Evolutionary conservation across 75 land plant genomes (phyloP), one percentile per base, ranked within the genome.

Genomic region (Pseudotsuga menziesii): DNA sequence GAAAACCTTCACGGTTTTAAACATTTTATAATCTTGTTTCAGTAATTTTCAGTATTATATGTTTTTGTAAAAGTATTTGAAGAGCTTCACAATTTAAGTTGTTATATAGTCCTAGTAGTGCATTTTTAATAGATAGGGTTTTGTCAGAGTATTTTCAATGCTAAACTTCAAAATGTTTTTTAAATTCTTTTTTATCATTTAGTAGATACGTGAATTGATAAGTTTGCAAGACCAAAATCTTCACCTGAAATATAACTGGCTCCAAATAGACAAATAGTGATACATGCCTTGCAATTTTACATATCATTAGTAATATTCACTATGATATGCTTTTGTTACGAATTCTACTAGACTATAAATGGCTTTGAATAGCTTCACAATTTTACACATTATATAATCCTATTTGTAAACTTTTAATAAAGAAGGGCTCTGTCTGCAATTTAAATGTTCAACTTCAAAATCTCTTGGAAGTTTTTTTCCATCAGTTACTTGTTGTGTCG

Each of bases 181-280:
- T 25, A 58, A 57, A 6, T 16, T 59, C 9, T 32, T 25, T 25
- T 41, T 39, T 13, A 22, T 20, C 8, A 8, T 11, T 41, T 69
- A 69, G 20, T 69, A 39, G 48, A 41, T 9, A 8, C 48, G 9
- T n/a, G 22, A 41, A 41, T 20, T 41, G 39, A 20, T 20, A 61
- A 61, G 13, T 61, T 26, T 25, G 14, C 25, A 41, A 8, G 36
- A 17, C n/a, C 75, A 15, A 36, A 69, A n/a, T 82, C 66, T 84
- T 88, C 54, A 91, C 82, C 22, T n/a, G 75, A 80, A 56, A n/a
- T 41, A n/a, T 61, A 96, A 97, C 98, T 86, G 99, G 99, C 78
- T 94, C 99, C 57, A 89, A 95, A 2, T 89, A 94, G 78, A 82
- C 85, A 44, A 94, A 98, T 19, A 87, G 99, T 77, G 79, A 89